Percentiles rank a stretch among this genome's conserved stretches.
phyloP scores from a whole-genome alignment of 148 eudicot genomes.

The Rheum nobile region DNA sequence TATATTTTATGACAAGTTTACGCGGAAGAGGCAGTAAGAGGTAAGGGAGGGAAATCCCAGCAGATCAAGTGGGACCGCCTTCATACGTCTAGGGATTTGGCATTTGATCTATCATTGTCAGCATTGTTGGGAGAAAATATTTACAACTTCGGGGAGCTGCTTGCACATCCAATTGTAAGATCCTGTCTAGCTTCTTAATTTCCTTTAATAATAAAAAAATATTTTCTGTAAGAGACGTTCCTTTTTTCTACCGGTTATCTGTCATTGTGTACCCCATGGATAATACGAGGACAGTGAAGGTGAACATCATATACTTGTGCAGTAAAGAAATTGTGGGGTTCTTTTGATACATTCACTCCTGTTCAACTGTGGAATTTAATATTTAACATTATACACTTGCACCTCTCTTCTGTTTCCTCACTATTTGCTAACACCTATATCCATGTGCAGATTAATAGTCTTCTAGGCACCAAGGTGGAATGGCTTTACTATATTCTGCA shows the following conservation, averaged over 20 bases:
- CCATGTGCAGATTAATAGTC: constrained; percentile 59
- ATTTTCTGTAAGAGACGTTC: too few species aligned
- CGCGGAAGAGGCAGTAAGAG: too few species aligned
- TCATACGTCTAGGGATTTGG: too few species aligned
- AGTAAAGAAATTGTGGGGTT: background rate
- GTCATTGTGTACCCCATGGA: background rate
- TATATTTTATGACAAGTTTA: too few species aligned
- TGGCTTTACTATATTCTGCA: constrained; percentile 92
- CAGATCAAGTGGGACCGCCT: too few species aligned
- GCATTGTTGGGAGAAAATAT: constrained; percentile 94
- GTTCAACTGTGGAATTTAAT: background rate
- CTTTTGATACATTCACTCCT: background rate
- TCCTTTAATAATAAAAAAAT: background rate
- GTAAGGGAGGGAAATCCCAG: too few species aligned
- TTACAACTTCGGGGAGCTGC: constrained; percentile 97
- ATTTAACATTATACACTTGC: background rate
- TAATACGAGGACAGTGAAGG: background rate
- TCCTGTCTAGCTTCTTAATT: background rate
- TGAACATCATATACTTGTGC: background rate
- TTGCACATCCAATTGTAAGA: constrained; percentile 97
- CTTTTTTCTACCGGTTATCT: background rate
- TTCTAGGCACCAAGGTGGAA: constrained; percentile 88
- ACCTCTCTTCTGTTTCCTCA: background rate
- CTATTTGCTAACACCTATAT: background rate
- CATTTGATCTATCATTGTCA: constrained; percentile 82